Percentiles rank a stretch among this genome's conserved stretches.
phyloP scores from a whole-genome alignment of 2,329 filamentous ascomycete species.

The Sporothrix phasma region DNA sequence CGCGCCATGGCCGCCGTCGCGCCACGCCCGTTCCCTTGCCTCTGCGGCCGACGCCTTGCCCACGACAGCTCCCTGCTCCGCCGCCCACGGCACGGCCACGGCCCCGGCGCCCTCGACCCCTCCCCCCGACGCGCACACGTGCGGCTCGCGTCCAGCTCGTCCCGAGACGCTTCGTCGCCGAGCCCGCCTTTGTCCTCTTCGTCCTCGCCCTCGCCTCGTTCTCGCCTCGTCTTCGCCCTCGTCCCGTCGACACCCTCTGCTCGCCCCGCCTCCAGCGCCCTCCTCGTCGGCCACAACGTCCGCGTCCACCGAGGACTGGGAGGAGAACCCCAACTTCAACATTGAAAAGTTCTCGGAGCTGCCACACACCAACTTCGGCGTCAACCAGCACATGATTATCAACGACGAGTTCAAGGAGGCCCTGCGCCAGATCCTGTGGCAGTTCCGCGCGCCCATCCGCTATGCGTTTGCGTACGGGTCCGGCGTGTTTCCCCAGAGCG shows the following conservation, averaged over 20 bases:
- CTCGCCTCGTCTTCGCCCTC: conserved; percentile 21
- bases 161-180: not conserved
- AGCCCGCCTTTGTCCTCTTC: not conserved
- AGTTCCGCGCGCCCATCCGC: conserved; percentile 85
- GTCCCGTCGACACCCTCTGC: not conserved
- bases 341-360: conserved; percentile 68
- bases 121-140: not conserved
- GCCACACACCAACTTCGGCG: conserved; percentile 72
- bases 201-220: not conserved
- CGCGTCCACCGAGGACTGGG: conserved; percentile 48
- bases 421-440: conserved; percentile 75
- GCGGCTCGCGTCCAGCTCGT: conserved; percentile 3
- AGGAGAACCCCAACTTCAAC: conserved; percentile 60
- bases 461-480: conserved; percentile 98
- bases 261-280: conserved; percentile 20
- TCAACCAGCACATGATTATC: conserved; percentile 93
- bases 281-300: conserved; percentile 16
- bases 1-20: not conserved
- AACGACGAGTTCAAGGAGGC: conserved; percentile 93
- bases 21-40: not conserved
- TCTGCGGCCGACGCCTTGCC: not conserved
- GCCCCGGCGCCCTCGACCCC: too few relatives aligned
- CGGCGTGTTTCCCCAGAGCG: conserved; percentile 79
- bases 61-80: not conserved
- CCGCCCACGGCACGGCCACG: not conserved